Conservation (phyloP, 2,329 filamentous ascomycete genomes). For the Ascochyta lentis region DNA sequence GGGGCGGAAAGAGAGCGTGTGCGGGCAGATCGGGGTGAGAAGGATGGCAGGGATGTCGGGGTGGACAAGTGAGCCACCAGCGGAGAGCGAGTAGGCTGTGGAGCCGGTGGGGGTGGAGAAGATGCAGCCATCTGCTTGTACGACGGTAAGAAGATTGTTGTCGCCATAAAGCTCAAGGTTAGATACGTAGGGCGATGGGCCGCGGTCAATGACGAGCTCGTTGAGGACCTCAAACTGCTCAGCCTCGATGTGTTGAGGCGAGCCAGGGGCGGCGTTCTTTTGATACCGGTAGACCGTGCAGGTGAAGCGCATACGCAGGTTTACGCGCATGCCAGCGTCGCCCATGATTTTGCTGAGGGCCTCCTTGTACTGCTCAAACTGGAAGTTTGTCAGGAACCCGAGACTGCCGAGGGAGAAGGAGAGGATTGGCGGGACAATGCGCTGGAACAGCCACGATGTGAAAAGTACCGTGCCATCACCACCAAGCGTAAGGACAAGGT, state of each 20-base stretch:
- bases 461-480: conserved; percentile 88
- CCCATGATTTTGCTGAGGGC: conserved; percentile 92
- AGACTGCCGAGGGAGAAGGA: conserved; percentile 85
- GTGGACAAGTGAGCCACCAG: conserved; percentile 92
- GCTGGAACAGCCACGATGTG: conserved; percentile 91
- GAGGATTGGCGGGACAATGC: conserved; percentile 82
- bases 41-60: conserved; percentile 97
- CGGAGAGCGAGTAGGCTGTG: conserved; percentile 95
- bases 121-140: conserved; percentile 97
- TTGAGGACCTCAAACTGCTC: conserved; percentile 99
- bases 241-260: conserved; percentile 76
- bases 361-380: conserved; percentile 85
- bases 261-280: conserved; percentile 52
- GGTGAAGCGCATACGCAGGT: conserved; percentile 97
- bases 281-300: conserved; percentile 88
- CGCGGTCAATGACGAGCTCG: conserved; percentile 96
- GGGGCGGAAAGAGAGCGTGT: conserved; percentile 94
- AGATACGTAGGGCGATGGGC: conserved; percentile 94
- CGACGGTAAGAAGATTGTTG: conserved; percentile 90
- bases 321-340: conserved; percentile 93
- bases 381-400: conserved; percentile 87
- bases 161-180: conserved; percentile 97
- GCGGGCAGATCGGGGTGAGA: conserved; percentile 95
- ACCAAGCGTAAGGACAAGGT: conserved; percentile 87
- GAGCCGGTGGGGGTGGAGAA: conserved; percentile 91